Percentiles rank a stretch among this genome's conserved stretches.
These are phyloP conservation scores for Trametes hirsuta DNA, from an alignment of 1,284 basidiomycete genomes.

Conservation along the genomic window DNA sequence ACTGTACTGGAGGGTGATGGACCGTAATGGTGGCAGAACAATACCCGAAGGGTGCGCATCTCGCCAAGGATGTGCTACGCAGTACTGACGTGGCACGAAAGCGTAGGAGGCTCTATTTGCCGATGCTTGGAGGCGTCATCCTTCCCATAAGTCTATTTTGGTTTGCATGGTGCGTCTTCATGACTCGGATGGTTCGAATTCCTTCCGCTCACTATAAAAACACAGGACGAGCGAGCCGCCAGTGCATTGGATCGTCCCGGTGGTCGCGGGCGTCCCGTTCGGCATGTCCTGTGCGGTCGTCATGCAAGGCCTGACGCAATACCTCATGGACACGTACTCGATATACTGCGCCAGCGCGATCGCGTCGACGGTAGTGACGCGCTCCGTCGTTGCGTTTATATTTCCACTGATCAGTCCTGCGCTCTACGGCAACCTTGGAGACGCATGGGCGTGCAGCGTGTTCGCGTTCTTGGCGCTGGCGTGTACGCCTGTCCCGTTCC, in stretches of 20 bases:
- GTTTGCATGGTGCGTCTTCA: slow-evolving; percentile 48
- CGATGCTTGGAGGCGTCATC: slow-evolving; percentile 56
- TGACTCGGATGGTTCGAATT: no score
- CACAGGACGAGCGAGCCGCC: slow-evolving; percentile 57
- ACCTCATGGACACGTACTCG: slow-evolving; percentile 68
- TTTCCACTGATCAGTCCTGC: slow-evolving; percentile 65
- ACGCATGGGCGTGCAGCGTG: slow-evolving; percentile 68
- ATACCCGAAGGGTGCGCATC: slow-evolving; percentile 61
- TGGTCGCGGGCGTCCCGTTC: slow-evolving; percentile 66
- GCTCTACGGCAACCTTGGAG: slow-evolving; percentile 62
- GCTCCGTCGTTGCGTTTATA: slow-evolving; percentile 63
- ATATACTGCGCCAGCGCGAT: slow-evolving; percentile 69
- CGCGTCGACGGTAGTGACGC: slow-evolving; percentile 70
- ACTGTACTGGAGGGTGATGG: slow-evolving; percentile 57
- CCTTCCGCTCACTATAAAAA: background rate
- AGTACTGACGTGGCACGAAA: slow-evolving; percentile 9
- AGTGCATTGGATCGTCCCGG: slow-evolving; percentile 64
- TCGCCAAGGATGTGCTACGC: background rate
- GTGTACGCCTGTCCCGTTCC: slow-evolving; percentile 57
- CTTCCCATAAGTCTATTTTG: slow-evolving; percentile 68
- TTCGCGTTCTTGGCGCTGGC: slow-evolving; percentile 59
- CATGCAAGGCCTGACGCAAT: slow-evolving; percentile 60
- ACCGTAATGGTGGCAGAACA: slow-evolving; percentile 51
- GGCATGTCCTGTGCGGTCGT: slow-evolving; percentile 65
- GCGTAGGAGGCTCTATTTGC: slow-evolving; percentile 57